phyloP scores from a whole-genome alignment of 768 basidiomycete genomes.

The Mycena maculata region DNA sequence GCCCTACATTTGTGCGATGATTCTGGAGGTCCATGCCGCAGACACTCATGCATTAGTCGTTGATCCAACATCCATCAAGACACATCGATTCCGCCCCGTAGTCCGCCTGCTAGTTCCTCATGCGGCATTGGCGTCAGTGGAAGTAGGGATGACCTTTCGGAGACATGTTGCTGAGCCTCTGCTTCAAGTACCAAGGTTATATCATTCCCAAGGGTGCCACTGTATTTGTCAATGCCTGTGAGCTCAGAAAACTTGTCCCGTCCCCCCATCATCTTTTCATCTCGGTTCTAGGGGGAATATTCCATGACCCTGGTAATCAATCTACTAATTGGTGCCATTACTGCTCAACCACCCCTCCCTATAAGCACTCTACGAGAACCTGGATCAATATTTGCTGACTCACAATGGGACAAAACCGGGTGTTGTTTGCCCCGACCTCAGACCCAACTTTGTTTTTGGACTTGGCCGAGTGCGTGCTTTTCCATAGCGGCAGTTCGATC shows the following conservation, averaged over 20 bases:
- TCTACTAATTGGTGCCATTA: neutral
- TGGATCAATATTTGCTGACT: conserved; percentile 21
- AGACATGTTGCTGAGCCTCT: neutral
- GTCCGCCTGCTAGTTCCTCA: conserved; percentile 16
- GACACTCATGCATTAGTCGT: neutral
- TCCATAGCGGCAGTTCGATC: neutral
- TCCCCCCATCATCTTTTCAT: too few species aligned
- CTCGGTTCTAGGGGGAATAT: conserved; percentile 19
- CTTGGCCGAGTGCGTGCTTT: conserved; percentile 20
- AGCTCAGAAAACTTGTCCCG: neutral
- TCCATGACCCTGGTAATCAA: conserved; percentile 24
- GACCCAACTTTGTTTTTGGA: conserved; percentile 12
- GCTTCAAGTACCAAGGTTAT: conserved; percentile 20
- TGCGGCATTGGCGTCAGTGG: conserved; percentile 1
- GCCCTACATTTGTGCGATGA: conserved; percentile 41
- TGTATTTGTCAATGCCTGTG: conserved; percentile 27
- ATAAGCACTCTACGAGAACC: conserved; percentile 24
- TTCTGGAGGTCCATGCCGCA: conserved; percentile 33
- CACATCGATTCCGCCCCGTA: conserved; percentile 25
- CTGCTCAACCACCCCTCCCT: neutral
- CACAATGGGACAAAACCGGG: conserved; percentile 25
- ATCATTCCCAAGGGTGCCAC: conserved; percentile 26
- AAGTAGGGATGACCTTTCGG: neutral
- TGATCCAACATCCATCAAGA: neutral
- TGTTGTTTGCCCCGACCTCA: conserved; percentile 21